Evolutionary conservation across 2,329 filamentous ascomycete species (phyloP).

Genomic region (Sporothrix protearum): DNA sequence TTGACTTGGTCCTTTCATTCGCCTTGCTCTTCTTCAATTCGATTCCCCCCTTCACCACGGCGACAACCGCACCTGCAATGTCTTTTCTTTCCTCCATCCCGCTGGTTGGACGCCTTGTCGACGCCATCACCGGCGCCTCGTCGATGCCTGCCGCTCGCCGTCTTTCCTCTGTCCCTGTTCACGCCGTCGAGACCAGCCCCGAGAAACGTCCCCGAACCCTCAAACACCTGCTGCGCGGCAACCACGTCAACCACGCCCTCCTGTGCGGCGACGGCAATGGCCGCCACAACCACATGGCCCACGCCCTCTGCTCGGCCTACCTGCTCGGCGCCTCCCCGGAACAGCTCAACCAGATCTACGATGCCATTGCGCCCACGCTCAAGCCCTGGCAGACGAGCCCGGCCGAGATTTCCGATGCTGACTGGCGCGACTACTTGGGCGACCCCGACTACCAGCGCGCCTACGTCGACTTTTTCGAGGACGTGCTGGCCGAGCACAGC

Average conservation of each 20-base stretch:
- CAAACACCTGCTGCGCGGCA: slow-evolving; percentile 86
- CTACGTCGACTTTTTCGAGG: slow-evolving; percentile 93
- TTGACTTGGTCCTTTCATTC: too few species aligned
- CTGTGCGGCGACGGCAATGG: slow-evolving; percentile 44
- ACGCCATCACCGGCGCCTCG: background rate
- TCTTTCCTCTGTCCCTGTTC: slow-evolving; percentile 66
- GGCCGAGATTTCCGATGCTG: slow-evolving; percentile 72
- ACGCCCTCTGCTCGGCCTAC: slow-evolving; percentile 81
- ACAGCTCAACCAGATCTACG: slow-evolving; percentile 77
- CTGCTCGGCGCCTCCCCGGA: slow-evolving; percentile 71
- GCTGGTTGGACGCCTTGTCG: slow-evolving; percentile 7
- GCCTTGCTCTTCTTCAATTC: too few species aligned
- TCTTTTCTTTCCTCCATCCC: slow-evolving; percentile 4
- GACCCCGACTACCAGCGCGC: slow-evolving; percentile 79
- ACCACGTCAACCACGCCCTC: slow-evolving; percentile 86
- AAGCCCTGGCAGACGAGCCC: slow-evolving; percentile 83
- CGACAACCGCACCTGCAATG: background rate
- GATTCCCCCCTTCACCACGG: too few species aligned
- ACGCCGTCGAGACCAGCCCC: slow-evolving; percentile 73
- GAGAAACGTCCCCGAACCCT: slow-evolving; percentile 78
- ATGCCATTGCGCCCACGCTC: slow-evolving; percentile 65
- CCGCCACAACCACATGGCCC: slow-evolving; percentile 80
- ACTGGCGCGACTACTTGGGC: slow-evolving; percentile 85
- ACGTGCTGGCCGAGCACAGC: slow-evolving; percentile 67
- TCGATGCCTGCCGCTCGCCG: slow-evolving; percentile 41